These are phyloP conservation scores for Candida pseudoviswanathii DNA, from an alignment of 1,139 yeast species.

Conservation along the genomic window DNA sequence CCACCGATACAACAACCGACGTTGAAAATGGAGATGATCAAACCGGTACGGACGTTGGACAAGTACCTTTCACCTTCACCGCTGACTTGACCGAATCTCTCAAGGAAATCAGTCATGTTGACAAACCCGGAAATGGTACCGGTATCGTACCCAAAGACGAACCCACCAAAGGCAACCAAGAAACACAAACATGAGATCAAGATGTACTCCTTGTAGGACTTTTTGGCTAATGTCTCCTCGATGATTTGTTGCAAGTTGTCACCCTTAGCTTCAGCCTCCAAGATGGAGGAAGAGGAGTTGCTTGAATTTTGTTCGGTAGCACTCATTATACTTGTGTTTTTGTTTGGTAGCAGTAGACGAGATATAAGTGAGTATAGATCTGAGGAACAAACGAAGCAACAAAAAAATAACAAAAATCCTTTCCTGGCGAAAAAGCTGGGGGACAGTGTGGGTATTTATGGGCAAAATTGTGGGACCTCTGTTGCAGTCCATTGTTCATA, in stretches of 20 bases:
- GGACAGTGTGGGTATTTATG: constrained; percentile 5
- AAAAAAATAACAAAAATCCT: background rate
- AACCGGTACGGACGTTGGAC: constrained; percentile 51
- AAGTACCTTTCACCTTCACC: constrained; percentile 31
- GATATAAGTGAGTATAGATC: constrained; percentile 2
- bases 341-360: background rate
- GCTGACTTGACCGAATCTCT: constrained; percentile 45
- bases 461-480: constrained; percentile 1
- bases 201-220: constrained; percentile 31
- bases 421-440: constrained; percentile 1
- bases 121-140: constrained; percentile 71
- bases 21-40: constrained; percentile 64
- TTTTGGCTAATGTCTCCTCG: constrained; percentile 19
- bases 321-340: background rate
- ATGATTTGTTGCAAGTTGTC: constrained; percentile 9
- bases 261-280: constrained; percentile 11
- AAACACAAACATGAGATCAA: constrained; percentile 39
- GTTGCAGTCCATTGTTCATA: background rate
- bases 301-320: constrained; percentile 1
- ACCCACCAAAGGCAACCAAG: constrained; percentile 60
- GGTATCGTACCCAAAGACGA: constrained; percentile 71
- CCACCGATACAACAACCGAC: constrained; percentile 78
- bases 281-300: constrained; percentile 10
- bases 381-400: background rate
- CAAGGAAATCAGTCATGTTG: constrained; percentile 55